Conservation (phyloP, 495 filamentous ascomycete genomes). For the Annulohypoxylon nitens region DNA sequence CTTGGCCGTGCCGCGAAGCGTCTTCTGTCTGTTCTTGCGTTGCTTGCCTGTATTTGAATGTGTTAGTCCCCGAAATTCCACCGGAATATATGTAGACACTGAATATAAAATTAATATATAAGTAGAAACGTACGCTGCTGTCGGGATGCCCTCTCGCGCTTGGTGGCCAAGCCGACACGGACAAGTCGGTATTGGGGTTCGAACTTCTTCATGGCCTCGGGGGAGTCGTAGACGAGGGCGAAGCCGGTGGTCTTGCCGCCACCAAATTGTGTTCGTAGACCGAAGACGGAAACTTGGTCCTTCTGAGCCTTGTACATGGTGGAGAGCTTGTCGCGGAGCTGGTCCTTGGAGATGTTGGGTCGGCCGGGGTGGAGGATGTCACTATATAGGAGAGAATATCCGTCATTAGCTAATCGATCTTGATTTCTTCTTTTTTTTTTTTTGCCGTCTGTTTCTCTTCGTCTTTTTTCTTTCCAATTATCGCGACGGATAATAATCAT, state of each 20-base stretch:
- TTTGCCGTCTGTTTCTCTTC: neutral
- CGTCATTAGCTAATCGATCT: constrained; percentile 46
- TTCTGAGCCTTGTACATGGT: constrained; percentile 97
- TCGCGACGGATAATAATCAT: neutral
- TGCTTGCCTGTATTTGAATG: constrained; percentile 85
- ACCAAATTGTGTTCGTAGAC: constrained; percentile 98
- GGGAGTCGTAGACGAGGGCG: constrained; percentile 96
- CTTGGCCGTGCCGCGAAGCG: constrained; percentile 95
- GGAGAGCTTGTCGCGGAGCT: constrained; percentile 94
- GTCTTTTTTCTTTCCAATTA: neutral
- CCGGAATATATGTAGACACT: neutral
- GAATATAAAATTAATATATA: neutral
- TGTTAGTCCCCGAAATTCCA: constrained; percentile 51
- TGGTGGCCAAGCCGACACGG: constrained; percentile 87
- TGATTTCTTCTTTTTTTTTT: constrained; percentile 56
- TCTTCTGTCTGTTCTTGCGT: constrained; percentile 99
- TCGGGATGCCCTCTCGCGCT: constrained; percentile 95
- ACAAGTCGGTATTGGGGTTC: constrained; percentile 98
- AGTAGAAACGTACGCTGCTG: constrained; percentile 90
- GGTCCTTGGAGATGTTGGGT: constrained; percentile 98
- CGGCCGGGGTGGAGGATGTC: constrained; percentile 99
- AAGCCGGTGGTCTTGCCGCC: constrained; percentile 99
- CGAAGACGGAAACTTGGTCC: constrained; percentile 96
- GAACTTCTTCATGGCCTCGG: constrained; percentile 99
- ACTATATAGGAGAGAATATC: constrained; percentile 61